Evolutionary conservation across 1,284 basidiomycete genomes (phyloP).

Genomic region (Schizopora paradoxa): DNA sequence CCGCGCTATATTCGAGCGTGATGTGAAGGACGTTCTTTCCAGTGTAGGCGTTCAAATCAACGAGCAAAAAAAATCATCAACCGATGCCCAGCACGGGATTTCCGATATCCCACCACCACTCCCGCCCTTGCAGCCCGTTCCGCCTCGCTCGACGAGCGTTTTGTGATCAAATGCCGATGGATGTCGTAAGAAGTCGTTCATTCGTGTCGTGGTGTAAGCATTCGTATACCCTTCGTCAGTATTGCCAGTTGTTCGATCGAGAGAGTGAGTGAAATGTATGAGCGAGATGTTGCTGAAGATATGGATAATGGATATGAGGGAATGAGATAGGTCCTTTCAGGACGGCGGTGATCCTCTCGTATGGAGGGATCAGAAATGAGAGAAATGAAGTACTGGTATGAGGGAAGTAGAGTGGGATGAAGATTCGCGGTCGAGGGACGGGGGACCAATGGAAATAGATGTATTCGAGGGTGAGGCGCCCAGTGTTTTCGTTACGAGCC

Average conservation of each 20-base stretch:
- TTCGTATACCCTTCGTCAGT: conserved; percentile 37
- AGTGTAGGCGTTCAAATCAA: too few relatives aligned
- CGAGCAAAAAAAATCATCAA: too few relatives aligned
- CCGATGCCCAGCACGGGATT: too few relatives aligned
- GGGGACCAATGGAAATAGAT: too few relatives aligned
- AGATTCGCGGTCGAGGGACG: background rate
- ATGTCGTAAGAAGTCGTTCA: conserved; percentile 44
- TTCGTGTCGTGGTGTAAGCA: conserved; percentile 28
- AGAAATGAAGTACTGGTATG: conserved; percentile 4
- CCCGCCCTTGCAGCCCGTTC: too few relatives aligned
- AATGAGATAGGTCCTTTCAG: background rate
- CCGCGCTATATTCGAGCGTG: too few relatives aligned
- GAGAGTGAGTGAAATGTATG: background rate
- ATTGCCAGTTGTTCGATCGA: background rate
- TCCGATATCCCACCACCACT: too few relatives aligned
- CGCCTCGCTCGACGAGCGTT: too few relatives aligned
- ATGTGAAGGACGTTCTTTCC: too few relatives aligned
- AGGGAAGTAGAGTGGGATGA: conserved; percentile 8
- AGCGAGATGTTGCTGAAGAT: background rate
- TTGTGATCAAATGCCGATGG: too few relatives aligned
- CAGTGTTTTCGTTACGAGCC: too few relatives aligned
- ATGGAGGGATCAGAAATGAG: conserved; percentile 20
- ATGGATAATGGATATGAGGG: background rate
- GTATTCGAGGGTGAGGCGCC: too few relatives aligned
- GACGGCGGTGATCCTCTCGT: background rate